phyloP scores from a whole-genome alignment of 495 filamentous ascomycete genomes.

The Aspergillus nanangensis region DNA sequence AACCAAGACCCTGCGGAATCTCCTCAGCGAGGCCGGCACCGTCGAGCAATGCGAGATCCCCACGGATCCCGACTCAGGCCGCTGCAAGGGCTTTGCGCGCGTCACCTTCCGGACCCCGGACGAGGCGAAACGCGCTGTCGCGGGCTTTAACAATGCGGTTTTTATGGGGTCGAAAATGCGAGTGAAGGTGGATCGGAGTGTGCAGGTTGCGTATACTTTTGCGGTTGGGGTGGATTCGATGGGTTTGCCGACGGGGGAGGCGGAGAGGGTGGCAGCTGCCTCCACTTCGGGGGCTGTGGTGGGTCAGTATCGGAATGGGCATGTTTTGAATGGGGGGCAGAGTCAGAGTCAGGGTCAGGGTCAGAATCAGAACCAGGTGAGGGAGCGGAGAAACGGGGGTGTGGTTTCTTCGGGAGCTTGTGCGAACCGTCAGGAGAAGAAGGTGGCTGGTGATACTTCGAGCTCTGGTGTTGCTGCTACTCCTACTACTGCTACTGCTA shows the following conservation, averaged over 20 bases:
- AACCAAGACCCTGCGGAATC: conserved; percentile 14
- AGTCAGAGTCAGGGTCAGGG: no score
- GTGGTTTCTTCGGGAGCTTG: no score
- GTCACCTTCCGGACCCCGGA: conserved; percentile 31
- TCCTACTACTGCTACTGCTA: neutral
- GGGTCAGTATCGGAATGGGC: no score
- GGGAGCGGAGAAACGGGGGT: no score
- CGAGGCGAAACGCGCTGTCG: conserved; percentile 28
- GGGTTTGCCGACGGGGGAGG: neutral
- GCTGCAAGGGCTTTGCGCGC: conserved; percentile 23
- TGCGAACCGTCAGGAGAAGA: no score
- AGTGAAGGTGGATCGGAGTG: conserved; percentile 21
- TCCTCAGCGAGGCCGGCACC: conserved; percentile 19
- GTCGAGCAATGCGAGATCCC: conserved; percentile 29
- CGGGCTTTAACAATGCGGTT: conserved; percentile 25
- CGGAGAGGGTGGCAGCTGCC: neutral
- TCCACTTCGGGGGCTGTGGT: neutral
- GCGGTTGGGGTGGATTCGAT: neutral
- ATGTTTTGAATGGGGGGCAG: no score
- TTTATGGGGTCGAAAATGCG: conserved; percentile 30
- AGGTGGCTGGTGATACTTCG: no score
- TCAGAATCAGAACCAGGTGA: no score
- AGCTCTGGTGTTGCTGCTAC: no score
- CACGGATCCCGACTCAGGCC: conserved; percentile 5
- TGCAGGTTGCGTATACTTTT: neutral